Evolutionary conservation across 441 rosid species (phyloP).

Genomic region (Daphne laureola): DNA sequence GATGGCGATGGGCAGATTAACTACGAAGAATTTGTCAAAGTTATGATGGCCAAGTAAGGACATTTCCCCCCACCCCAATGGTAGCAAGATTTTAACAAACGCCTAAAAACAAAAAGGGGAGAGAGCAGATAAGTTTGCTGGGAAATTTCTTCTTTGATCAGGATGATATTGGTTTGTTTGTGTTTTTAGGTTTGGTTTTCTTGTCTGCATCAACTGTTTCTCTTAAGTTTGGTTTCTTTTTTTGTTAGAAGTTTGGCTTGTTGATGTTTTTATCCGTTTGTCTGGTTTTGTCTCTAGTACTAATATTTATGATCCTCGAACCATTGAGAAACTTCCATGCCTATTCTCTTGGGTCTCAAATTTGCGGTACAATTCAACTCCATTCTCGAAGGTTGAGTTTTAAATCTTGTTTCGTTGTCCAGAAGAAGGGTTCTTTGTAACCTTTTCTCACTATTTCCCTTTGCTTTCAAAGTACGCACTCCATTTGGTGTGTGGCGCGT

Average conservation of each 20-base stretch:
- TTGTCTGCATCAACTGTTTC: constrained; percentile 20
- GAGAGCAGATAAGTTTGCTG: constrained; percentile 19
- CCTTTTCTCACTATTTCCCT: not conserved
- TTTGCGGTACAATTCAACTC: too few relatives aligned
- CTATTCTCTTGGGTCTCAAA: not conserved
- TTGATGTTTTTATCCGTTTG: constrained; percentile 6
- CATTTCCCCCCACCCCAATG: constrained; percentile 1
- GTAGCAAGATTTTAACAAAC: constrained; percentile 3
- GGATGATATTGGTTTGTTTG: constrained; percentile 16
- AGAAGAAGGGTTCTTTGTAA: not conserved
- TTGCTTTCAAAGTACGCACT: too few relatives aligned
- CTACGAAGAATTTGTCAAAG: constrained; percentile 37
- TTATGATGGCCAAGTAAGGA: constrained; percentile 42
- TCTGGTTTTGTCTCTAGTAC: constrained; percentile 15
- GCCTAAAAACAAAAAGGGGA: constrained; percentile 6
- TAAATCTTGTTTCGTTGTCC: too few relatives aligned
- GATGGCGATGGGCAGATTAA: constrained; percentile 46
- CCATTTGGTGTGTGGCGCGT: too few relatives aligned
- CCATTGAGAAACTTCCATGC: constrained; percentile 11
- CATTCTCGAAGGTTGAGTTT: too few relatives aligned
- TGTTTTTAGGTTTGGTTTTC: constrained; percentile 20
- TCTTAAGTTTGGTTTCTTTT: constrained; percentile 13
- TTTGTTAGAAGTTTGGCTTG: constrained; percentile 10
- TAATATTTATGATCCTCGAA: constrained; percentile 15
- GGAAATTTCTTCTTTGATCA: constrained; percentile 17